These are phyloP conservation scores for Wickerhamomyces alni DNA, from an alignment of 805 yeast genomes.

Conservation along the genomic window DNA sequence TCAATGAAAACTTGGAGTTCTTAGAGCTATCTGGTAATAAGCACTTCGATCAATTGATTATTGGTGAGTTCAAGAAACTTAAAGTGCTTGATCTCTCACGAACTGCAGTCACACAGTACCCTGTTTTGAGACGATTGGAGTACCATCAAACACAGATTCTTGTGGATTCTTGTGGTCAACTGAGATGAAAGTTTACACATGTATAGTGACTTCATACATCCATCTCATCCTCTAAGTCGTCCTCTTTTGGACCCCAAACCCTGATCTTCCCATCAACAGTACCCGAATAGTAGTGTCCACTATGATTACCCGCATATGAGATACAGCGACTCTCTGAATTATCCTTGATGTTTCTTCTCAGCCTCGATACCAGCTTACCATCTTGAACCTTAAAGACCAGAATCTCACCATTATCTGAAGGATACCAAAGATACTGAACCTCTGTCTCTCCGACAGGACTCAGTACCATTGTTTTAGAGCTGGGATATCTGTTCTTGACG, in stretches of 20 bases:
- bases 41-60: not conserved
- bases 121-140: not conserved
- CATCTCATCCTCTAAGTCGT: conserved; percentile 2
- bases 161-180: too few species aligned
- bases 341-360: conserved; percentile 39
- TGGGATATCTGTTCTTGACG: conserved; percentile 52
- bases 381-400: conserved; percentile 50
- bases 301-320: conserved; percentile 38
- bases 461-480: conserved; percentile 23
- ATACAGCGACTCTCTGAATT: conserved; percentile 45
- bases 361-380: conserved; percentile 56
- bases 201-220: too few species aligned
- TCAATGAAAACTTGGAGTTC: not conserved
- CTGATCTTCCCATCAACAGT: conserved; percentile 62
- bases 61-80: not conserved
- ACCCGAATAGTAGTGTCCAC: conserved; percentile 49
- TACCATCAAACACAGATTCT: too few species aligned
- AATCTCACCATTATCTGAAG: conserved; percentile 72
- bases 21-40: conserved; percentile 3
- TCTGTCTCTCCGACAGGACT: conserved; percentile 43
- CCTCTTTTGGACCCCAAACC: conserved; percentile 43
- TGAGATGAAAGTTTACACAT: too few species aligned
- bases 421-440: conserved; percentile 55
- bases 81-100: not conserved
- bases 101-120: not conserved